Base-by-base conservation (phyloP, 192 early-diverging fungal species). In the Coemansia sp. region DNA sequence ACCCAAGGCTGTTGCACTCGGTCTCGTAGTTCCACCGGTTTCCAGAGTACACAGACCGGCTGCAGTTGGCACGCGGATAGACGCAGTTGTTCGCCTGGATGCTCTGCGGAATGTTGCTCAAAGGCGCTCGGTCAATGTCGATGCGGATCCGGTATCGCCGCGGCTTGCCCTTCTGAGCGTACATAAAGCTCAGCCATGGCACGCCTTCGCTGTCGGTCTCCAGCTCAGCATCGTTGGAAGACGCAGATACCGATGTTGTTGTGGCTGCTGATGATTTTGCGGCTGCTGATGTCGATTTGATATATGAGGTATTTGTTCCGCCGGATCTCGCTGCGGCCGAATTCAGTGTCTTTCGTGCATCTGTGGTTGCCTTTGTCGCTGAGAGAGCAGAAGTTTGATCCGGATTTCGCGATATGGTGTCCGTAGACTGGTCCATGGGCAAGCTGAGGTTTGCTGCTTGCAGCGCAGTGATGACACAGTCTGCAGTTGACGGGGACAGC, bases 11-110 rank as follows among this genome's bases (percentile, higher is more conserved):
- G 52, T 96, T 96, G 67, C 93, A 94, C 52, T 90, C 88, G 2
- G 86, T 92, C 69, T 96, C 94, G 70, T 94, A 96, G 11, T 74
- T 73, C 85, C 91, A 93, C 17, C 94, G 86, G 67, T 92, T 89
- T 16, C 94, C 94, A n/a, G 86, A 77, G 67, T 96, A 93, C 10
- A 75, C 55, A 1, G 82, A 56, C 17, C 83, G 66, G 4, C 80
- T 62, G 48, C 89, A 86, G 73, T 90, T 86, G 6, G 94, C 94
- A 16, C 89, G 83, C 14, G 91, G 91, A 66, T 96, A 96, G 34
- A 96, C 85, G 67, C 92, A 95, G 68, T 95, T 96, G 32, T 79
- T 85, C 7, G 49, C 51, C 68, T 88, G 89, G 67, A 94, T 91
- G 66, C 51, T 89, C 71, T 22, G 68, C 36, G 59, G 83, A 50